Percentiles rank a stretch among this genome's conserved stretches.
These are phyloP conservation scores for Francoa sonchifolia DNA, from an alignment of 441 rosid genomes.

Conservation along the genomic window DNA sequence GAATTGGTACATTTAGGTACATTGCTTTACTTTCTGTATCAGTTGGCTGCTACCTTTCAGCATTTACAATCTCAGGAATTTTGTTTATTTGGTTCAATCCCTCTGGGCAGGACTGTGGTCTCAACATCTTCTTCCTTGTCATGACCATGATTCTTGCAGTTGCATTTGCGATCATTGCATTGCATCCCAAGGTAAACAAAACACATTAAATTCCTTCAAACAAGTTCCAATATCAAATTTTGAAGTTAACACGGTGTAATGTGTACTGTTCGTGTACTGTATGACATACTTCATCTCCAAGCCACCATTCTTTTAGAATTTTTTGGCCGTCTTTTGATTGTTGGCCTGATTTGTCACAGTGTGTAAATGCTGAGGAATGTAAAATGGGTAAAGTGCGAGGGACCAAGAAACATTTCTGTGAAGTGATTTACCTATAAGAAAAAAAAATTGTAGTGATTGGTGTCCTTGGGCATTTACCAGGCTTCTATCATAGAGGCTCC, in stretches of 20 bases:
- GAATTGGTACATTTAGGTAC: constrained; percentile 39
- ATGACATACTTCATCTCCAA: too few species aligned
- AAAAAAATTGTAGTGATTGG: too few species aligned
- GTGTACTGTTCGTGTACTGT: too few species aligned
- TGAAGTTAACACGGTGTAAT: too few species aligned
- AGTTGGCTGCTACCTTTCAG: constrained; percentile 63
- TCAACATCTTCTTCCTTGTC: constrained; percentile 81
- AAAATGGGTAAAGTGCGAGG: too few species aligned
- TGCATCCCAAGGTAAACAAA: constrained; percentile 67
- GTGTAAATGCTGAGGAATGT: too few species aligned
- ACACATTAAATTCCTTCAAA: constrained; percentile 1
- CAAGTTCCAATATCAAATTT: too few species aligned
- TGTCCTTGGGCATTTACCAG: not conserved
- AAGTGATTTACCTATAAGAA: too few species aligned
- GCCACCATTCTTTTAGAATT: too few species aligned
- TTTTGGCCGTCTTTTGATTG: too few species aligned
- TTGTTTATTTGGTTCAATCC: constrained; percentile 96
- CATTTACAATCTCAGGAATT: constrained; percentile 68
- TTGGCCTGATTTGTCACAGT: too few species aligned
- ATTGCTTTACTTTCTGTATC: constrained; percentile 75
- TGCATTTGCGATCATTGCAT: constrained; percentile 49
- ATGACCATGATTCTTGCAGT: constrained; percentile 83
- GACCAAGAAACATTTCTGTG: too few species aligned
- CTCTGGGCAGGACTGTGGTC: constrained; percentile 83
- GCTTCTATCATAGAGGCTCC: not conserved